Base-by-base conservation (phyloP, 1,284 basidiomycete genomes). In the Papiliotrema nemorosa region DNA sequence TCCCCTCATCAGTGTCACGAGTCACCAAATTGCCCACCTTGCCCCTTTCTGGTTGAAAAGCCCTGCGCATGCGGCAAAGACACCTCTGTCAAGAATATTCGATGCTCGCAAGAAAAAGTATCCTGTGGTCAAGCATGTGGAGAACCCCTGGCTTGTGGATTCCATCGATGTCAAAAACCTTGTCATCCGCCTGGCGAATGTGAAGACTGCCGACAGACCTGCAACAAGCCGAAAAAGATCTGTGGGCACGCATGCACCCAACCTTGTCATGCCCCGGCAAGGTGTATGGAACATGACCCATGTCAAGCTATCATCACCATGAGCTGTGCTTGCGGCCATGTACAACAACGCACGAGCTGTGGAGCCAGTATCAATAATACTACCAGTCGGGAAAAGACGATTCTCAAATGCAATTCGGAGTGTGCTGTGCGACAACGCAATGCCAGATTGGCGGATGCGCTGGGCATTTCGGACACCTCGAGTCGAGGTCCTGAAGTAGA, bases 31-130 rank as follows among this genome's bases (percentile, higher is more conserved):
- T 97, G 92, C 67, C 91, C 90, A 0, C 87, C 90, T 0, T 97
- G 92, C 64, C 82, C 84, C 0, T 84, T 84, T 68, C 76, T 97
- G 46, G 85, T 86, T 0, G 78, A 77, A 24, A 91, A 90, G 69
- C 64, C 70, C 2, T 97, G 92, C 66, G 88, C 87, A 0, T 97
- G 92, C 66, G 88, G 89, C 12, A 93, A 92, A 80, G 86, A 85
- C 63, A 75, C 74, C 31, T 78, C 60, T 0, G 69, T 75, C 49
- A 73, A 76, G 59, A 76, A 78, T 57, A 66, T 78, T 3, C 78
- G 82, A 35, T 96, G 91, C 70, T 88, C 88, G 3, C 59, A 62
- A 49, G 85, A 87, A 61, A 86, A 84, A 57, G 85, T 96, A 2
- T 85, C 81, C 0, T 97, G 91, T 68, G 91, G 91, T 3, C 80